Conservation (phyloP, 176 grass and related monocot genomes). For the Bromus sterilis region DNA sequence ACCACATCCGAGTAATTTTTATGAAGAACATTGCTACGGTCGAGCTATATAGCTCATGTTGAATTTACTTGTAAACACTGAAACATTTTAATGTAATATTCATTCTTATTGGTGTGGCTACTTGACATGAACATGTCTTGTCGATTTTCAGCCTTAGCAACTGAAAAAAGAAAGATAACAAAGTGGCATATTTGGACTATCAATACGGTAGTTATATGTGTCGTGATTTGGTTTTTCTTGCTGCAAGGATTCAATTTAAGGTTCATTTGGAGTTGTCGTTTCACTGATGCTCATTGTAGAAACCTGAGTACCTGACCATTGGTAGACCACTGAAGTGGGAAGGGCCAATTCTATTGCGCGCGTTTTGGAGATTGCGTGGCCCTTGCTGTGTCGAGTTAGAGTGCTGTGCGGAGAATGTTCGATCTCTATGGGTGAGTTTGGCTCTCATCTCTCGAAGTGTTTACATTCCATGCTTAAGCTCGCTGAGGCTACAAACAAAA, state of each 20-base stretch:
- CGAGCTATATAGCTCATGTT: constrained; percentile 9
- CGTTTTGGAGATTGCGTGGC: no score
- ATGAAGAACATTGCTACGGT: constrained; percentile 11
- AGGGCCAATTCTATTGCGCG: no score
- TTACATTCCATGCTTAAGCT: no score
- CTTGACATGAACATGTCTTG: background rate
- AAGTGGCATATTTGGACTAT: background rate
- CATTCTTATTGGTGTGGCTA: constrained; percentile 1
- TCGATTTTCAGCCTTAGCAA: background rate
- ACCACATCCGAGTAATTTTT: background rate
- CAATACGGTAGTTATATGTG: background rate
- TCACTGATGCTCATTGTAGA: background rate
- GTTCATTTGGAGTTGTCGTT: background rate
- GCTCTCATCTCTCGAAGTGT: no score
- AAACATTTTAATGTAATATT: constrained; percentile 1
- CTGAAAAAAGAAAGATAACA: background rate
- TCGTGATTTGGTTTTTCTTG: background rate
- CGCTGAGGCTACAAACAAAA: no score
- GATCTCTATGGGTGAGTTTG: no score
- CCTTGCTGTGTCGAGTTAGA: no score
- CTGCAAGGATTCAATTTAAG: background rate
- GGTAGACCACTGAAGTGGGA: no score
- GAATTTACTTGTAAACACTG: constrained; percentile 25
- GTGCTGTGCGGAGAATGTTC: no score
- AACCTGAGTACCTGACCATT: background rate